Evolutionary conservation across 176 grass and related monocot genomes (phyloP), one percentile per base, ranked within the genome.

Genomic region (Raddia distichophylla): DNA sequence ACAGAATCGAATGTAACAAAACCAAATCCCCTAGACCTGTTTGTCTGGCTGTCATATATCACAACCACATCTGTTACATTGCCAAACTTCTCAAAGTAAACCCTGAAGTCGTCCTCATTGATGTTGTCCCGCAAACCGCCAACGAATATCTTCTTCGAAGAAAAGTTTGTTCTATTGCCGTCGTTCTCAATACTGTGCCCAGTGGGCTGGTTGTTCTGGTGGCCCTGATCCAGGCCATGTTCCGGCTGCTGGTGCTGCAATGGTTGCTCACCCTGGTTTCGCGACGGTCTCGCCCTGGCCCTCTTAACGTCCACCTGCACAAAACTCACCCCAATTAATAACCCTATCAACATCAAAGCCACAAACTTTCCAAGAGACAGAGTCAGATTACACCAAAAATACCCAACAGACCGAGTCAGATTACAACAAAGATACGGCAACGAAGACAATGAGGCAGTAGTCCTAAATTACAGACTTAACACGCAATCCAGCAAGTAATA

Each of bases 81-180:
- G 74, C 95, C 95, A 92, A 93, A 98, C 12, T 71, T 87, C 81
- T 89, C 88, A 71, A 98, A 98, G 76, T 93, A 98, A 22, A 65
- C 57, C 56, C 46, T 45, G 67, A 98, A 88, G 43, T 94, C 90
- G 0, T 82, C 81, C 59, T 92, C 87, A 1, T 88, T 93, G 71
- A 94, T 69, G 44, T 74, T 91, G 14, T 91, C 86, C 47, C 82
- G 65, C 71, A 98, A 42, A 7, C 95, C 95, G 12, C 95, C 95
- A 58, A 94, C 19, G 80, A 98, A 98, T 43, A 98, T 83, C 89
- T 98, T 97, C 66, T 86, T 92, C 0, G 90, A 92, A 49, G 75
- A 77, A 11, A 86, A 78, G 74, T 64, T 82, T 5, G n/a, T 14
- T 19, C 69, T 77, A 42, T 51, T n/a, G 8, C 46, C 10, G 5